A percentile compares a stretch with the other conserved stretches of the same genome.
Evolutionary conservation across 1,284 basidiomycete species (phyloP).

Genomic region (Pascua sp.): DNA sequence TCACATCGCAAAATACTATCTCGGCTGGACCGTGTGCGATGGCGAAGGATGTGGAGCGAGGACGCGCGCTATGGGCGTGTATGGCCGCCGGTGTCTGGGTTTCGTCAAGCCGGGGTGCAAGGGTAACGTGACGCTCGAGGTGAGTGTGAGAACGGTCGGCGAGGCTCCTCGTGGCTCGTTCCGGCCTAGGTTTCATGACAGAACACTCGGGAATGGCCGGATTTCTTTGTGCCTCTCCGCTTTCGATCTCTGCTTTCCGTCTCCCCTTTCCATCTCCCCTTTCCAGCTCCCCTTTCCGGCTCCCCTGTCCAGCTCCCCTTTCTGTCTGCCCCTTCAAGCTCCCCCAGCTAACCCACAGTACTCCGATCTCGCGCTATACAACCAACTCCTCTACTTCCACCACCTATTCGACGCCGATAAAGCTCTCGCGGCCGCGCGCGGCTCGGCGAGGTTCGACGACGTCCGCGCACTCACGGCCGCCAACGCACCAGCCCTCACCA

Average conservation of each 20-base stretch:
- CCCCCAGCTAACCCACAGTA: conserved; percentile 57
- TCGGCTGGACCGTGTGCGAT: conserved; percentile 82
- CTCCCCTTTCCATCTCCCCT: no score
- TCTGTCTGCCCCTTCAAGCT: no score
- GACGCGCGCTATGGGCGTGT: conserved; percentile 86
- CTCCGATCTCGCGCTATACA: conserved; percentile 75
- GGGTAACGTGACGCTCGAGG: conserved; percentile 71
- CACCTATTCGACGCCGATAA: conserved; percentile 73
- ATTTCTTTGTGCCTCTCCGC: no score
- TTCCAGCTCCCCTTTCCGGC: no score
- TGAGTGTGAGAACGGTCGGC: conserved; percentile 47
- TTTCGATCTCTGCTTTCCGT: no score
- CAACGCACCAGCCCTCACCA: conserved; percentile 57
- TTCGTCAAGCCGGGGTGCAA: conserved; percentile 58
- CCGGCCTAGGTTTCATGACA: no score
- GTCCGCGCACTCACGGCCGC: conserved; percentile 55
- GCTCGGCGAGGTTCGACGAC: conserved; percentile 59
- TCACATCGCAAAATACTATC: conserved; percentile 78
- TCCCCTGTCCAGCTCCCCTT: no score
- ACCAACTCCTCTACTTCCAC: conserved; percentile 76
- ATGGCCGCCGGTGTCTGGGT: conserved; percentile 71
- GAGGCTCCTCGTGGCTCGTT: no score
- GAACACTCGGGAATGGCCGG: no score
- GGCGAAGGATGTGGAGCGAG: conserved; percentile 77
- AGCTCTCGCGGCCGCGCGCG: conserved; percentile 56